Conservation (phyloP, 116 monocot species). For the Thalassia testudinum region DNA sequence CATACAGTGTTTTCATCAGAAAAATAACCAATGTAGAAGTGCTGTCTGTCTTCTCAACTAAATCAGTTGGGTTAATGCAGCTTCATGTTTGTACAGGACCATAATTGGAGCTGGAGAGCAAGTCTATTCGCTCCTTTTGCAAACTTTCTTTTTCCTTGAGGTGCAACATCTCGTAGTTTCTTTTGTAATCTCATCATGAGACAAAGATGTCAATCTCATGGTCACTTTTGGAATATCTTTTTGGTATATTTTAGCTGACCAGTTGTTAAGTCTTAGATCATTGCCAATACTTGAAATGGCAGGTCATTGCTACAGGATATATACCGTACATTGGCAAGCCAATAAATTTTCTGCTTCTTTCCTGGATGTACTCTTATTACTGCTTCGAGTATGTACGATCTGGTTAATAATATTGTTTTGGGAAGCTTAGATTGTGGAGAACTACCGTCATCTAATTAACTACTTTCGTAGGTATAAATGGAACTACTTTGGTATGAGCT, state of each 20-base stretch:
- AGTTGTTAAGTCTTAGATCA: no score
- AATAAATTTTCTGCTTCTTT: constrained; percentile 75
- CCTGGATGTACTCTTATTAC: constrained; percentile 95
- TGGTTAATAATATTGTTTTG: neutral
- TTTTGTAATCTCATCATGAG: neutral
- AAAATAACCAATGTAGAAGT: no score
- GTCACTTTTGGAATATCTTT: no score
- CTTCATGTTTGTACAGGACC: constrained; percentile 28
- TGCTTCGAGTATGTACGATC: constrained; percentile 77
- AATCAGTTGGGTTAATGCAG: neutral
- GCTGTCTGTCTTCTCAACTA: no score
- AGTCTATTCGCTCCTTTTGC: constrained; percentile 68
- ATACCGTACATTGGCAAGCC: constrained; percentile 73
- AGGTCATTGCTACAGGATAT: constrained; percentile 61
- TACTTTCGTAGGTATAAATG: constrained; percentile 65
- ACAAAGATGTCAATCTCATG: no score
- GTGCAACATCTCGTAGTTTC: constrained; percentile 15
- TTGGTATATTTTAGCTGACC: no score
- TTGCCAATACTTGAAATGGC: constrained; percentile 6
- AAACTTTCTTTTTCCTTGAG: constrained; percentile 84
- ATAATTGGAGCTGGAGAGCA: constrained; percentile 80
- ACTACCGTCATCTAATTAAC: neutral
- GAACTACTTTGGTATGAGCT: constrained; percentile 67
- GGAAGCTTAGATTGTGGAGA: neutral
- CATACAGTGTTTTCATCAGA: neutral